Percentiles rank a stretch among this genome's conserved stretches.
Conservation (phyloP, 768 basidiomycete species). For the Podaxis mareebaensis region DNA sequence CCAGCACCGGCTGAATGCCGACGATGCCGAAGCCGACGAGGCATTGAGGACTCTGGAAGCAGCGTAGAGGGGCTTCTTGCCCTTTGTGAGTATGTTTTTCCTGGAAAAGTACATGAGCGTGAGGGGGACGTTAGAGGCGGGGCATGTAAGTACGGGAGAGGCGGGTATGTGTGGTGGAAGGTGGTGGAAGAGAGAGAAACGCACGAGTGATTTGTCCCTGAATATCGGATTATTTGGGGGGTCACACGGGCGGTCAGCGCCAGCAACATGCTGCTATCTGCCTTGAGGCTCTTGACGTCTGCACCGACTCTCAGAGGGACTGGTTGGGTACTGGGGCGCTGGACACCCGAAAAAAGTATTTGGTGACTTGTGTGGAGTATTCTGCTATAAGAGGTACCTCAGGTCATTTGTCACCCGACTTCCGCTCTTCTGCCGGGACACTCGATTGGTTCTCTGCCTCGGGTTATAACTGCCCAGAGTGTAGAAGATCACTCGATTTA, state of each 20-base stretch:
- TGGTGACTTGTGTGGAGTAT: neutral
- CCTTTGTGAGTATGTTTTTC: constrained; percentile 50
- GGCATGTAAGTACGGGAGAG: neutral
- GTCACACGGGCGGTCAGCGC: neutral
- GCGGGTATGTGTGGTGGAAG: neutral
- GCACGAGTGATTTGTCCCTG: neutral
- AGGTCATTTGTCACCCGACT: neutral
- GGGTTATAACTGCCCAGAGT: neutral
- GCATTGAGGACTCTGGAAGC: constrained; percentile 56
- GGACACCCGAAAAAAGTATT: neutral
- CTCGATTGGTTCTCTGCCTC: too few relatives aligned
- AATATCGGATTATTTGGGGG: neutral
- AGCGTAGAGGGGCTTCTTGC: constrained; percentile 56
- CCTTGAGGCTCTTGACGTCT: neutral
- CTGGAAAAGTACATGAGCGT: constrained; percentile 49
- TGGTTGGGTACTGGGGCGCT: neutral
- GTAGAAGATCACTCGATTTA: neutral
- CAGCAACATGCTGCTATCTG: neutral
- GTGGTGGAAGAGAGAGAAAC: neutral
- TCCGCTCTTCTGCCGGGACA: neutral
- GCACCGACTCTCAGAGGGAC: neutral
- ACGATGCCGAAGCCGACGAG: constrained; percentile 47
- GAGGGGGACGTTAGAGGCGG: neutral
- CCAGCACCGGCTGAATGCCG: constrained; percentile 52
- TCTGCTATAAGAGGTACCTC: neutral